Evolutionary conservation across 106 monocot species (phyloP).

Genomic region (Cymbidium sinense): DNA sequence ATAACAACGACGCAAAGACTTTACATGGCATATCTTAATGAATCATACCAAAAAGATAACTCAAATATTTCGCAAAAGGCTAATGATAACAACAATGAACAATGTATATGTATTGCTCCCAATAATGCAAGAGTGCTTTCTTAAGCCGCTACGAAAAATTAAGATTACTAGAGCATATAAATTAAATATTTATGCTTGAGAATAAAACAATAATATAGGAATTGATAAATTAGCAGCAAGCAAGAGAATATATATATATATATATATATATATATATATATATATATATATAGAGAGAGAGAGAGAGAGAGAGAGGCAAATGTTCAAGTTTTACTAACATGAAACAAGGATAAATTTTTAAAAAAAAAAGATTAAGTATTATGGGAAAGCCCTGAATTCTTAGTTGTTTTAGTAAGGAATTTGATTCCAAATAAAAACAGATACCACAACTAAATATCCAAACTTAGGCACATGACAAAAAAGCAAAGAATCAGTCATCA

Average conservation of each 20-base stretch:
- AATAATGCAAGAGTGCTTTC: not conserved
- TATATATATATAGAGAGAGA: too few relatives aligned
- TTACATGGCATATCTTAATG: too few relatives aligned
- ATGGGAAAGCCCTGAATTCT: not conserved
- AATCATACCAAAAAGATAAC: too few relatives aligned
- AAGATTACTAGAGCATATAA: not conserved
- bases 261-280: too few relatives aligned
- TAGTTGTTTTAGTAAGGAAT: not conserved
- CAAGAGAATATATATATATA: too few relatives aligned
- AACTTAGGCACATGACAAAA: not conserved
- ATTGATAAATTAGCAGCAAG: not conserved
- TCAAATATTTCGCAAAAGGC: too few relatives aligned
- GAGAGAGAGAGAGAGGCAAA: not conserved
- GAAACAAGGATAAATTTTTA: too few relatives aligned
- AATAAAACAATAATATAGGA: not conserved
- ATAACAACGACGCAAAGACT: too few relatives aligned
- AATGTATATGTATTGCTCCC: not conserved
- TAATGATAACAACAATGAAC: not conserved
- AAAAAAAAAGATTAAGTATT: too few relatives aligned
- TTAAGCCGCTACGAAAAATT: not conserved
- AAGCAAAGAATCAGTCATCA: not conserved
- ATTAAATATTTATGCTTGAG: not conserved
- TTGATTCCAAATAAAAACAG: not conserved
- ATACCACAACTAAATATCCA: not conserved
- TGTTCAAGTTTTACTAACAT: not conserved